Conservation (phyloP, 176 grass and related monocot species). For the Olyra latifolia region DNA sequence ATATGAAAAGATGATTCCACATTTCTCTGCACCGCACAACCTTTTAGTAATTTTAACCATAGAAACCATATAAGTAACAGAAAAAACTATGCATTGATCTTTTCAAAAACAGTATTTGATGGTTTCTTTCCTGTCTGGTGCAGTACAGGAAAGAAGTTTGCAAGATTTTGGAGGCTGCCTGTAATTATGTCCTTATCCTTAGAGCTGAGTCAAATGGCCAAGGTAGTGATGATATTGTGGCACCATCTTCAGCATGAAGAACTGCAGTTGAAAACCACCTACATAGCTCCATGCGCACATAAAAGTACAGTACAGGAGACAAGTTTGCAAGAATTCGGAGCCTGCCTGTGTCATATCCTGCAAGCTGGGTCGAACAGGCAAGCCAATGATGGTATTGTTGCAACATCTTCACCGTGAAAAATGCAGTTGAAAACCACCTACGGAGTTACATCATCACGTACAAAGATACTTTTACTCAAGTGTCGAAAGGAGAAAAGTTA, state of each 20-base stretch:
- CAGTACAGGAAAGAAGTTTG: slow-evolving; percentile 87
- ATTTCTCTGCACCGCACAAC: slow-evolving; percentile 21
- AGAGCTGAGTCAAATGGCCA: slow-evolving; percentile 37
- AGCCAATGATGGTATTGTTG: slow-evolving; percentile 23
- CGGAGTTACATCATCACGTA: slow-evolving; percentile 12
- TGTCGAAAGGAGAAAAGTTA: neutral
- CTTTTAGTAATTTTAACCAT: slow-evolving; percentile 12
- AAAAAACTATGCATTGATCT: slow-evolving; percentile 2
- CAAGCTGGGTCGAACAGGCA: slow-evolving; percentile 18
- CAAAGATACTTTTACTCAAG: neutral
- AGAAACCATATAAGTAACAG: slow-evolving; percentile 2
- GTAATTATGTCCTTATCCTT: slow-evolving; percentile 54
- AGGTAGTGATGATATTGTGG: slow-evolving; percentile 37
- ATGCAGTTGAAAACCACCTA: slow-evolving; percentile 1
- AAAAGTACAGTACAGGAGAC: slow-evolving; percentile 47
- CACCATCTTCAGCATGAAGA: slow-evolving; percentile 39
- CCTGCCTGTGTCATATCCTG: slow-evolving; percentile 43
- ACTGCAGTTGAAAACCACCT: slow-evolving; percentile 20
- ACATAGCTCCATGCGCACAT: slow-evolving; percentile 4
- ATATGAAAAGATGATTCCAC: slow-evolving; percentile 13
- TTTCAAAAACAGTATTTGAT: slow-evolving; percentile 38
- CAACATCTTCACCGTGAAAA: slow-evolving; percentile 29
- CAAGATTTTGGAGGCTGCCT: slow-evolving; percentile 71
- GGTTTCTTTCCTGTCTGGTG: slow-evolving; percentile 32
- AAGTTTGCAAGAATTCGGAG: slow-evolving; percentile 46